Conservation (phyloP, 345 rosid genomes). For the Eucalyptus cloeziana region DNA sequence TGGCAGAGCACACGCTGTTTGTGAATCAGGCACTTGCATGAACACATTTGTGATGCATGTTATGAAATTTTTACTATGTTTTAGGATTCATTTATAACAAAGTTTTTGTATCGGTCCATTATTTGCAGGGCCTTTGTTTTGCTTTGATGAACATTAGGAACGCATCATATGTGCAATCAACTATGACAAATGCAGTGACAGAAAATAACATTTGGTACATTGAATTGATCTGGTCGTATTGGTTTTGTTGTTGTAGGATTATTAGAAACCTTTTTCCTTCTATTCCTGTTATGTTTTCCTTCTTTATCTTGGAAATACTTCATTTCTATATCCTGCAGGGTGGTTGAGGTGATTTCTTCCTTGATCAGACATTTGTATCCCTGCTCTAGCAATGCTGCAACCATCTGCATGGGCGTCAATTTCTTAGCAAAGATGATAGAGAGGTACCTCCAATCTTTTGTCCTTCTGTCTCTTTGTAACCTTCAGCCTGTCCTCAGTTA, state of each 20-base stretch:
- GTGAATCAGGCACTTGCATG: background rate
- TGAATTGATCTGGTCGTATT: background rate
- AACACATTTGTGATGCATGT: background rate
- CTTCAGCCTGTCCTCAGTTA: background rate
- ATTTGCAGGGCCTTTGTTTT: slow-evolving; percentile 57
- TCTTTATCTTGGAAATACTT: background rate
- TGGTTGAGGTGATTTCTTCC: slow-evolving; percentile 61
- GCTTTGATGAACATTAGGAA: slow-evolving; percentile 53
- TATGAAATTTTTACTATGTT: background rate
- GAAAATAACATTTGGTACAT: slow-evolving; percentile 60
- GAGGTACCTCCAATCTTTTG: slow-evolving; percentile 32
- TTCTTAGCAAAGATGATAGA: slow-evolving; percentile 64
- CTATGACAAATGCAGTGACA: slow-evolving; percentile 21
- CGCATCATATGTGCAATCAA: slow-evolving; percentile 27
- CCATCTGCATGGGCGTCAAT: slow-evolving; percentile 64
- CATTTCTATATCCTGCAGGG: slow-evolving; percentile 33
- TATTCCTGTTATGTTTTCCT: background rate
- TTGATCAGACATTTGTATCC: slow-evolving; percentile 46
- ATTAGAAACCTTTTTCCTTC: background rate
- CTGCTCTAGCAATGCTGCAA: slow-evolving; percentile 42
- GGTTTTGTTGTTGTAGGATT: background rate
- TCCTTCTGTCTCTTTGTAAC: background rate
- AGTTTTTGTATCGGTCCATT: background rate
- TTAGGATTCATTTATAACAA: background rate
- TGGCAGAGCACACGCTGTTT: background rate